Conservation (phyloP, 139 green algal species). For the Tetradesmus obliquus region DNA sequence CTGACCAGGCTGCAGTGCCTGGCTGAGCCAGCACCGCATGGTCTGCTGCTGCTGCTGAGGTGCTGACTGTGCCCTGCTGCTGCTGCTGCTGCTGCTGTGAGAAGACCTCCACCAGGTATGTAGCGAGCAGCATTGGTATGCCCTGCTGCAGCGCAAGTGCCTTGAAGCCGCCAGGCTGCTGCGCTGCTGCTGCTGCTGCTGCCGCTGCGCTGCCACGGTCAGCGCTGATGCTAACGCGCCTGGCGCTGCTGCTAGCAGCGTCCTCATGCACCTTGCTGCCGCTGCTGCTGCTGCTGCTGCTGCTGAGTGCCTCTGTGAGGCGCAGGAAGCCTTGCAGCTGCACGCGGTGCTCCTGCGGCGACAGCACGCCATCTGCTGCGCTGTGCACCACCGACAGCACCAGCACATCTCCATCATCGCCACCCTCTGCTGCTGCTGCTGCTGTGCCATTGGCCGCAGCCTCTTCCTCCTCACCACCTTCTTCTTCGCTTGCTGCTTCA, state of each 20-base stretch:
- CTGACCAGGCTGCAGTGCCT: constrained; percentile 45
- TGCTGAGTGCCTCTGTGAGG: constrained; percentile 36
- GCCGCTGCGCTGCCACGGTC: background rate
- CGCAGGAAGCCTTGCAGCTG: constrained; percentile 31
- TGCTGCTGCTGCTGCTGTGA: background rate
- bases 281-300: constrained; percentile 54
- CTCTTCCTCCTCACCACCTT: background rate
- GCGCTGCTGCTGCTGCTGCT: constrained; percentile 7
- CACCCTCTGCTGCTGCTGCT: background rate
- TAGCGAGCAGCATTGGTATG: constrained; percentile 46
- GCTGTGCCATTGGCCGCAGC: background rate
- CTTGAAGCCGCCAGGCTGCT: constrained; percentile 40
- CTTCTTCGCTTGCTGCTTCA: background rate
- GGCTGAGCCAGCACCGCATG: constrained; percentile 6
- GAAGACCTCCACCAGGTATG: constrained; percentile 61
- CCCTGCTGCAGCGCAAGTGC: constrained; percentile 58
- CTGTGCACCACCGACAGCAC: background rate
- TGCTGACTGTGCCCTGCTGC: background rate
- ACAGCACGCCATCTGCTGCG: background rate
- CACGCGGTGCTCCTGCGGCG: constrained; percentile 28
- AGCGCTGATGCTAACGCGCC: background rate
- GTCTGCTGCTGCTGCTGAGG: constrained; percentile 12
- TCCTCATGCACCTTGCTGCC: constrained; percentile 41
- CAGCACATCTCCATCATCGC: background rate
- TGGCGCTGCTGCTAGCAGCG: background rate